A percentile compares a stretch with the other conserved stretches of the same genome.
These are phyloP conservation scores for Cryptococcus sp. DNA, from an alignment of 1,284 basidiomycete species.

Conservation along the genomic window DNA sequence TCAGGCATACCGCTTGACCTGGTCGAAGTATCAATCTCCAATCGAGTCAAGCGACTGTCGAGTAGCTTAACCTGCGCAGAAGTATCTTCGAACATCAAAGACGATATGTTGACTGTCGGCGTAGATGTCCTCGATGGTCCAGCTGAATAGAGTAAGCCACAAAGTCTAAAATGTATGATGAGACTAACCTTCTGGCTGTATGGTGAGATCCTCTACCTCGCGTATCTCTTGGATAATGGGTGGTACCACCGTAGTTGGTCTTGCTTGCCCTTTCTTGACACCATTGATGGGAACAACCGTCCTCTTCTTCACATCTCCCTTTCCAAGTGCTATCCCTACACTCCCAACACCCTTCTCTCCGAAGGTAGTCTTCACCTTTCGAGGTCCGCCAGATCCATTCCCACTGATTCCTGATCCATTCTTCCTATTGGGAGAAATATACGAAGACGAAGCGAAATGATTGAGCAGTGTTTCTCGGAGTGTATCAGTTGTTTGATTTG, in stretches of 20 bases:
- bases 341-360: background rate
- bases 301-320: background rate
- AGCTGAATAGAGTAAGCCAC: too few relatives aligned
- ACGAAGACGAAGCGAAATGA: conserved; percentile 27
- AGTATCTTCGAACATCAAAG: background rate
- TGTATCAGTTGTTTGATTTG: conserved; percentile 34
- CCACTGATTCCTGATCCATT: background rate
- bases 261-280: background rate
- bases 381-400: background rate
- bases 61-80: background rate
- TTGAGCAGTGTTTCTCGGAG: conserved; percentile 28
- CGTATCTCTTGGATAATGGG: too few relatives aligned
- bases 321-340: background rate
- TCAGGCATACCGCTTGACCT: background rate
- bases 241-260: too few relatives aligned
- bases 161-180: too few relatives aligned
- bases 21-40: background rate
- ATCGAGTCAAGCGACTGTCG: background rate
- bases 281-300: background rate
- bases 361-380: conserved; percentile 1
- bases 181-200: too few relatives aligned
- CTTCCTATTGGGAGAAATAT: conserved; percentile 6
- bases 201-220: too few relatives aligned
- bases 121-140: background rate
- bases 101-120: background rate